Percentiles rank a stretch among this genome's conserved stretches.
Conservation (phyloP, 2,329 filamentous ascomycete genomes). For the Bipolaris gigantea region DNA sequence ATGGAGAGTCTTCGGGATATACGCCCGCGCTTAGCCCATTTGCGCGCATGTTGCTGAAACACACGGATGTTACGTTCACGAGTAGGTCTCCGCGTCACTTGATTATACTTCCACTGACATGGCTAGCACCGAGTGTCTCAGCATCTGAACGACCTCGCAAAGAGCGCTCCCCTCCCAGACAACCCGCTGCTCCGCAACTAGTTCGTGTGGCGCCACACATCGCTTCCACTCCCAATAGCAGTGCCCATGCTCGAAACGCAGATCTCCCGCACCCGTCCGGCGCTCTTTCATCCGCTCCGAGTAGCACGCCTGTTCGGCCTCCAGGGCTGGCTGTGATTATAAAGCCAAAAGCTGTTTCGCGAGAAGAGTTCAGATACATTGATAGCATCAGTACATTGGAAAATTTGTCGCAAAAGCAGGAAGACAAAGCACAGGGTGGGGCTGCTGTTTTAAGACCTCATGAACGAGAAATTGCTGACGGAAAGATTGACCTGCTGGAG, state of each 20-base stretch:
- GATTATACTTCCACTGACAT: conserved; percentile 15
- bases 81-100: conserved; percentile 22
- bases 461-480: conserved; percentile 78
- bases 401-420: conserved; percentile 54
- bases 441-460: conserved; percentile 67
- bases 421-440: conserved; percentile 57
- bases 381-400: conserved; percentile 41
- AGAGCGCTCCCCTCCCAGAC: conserved; percentile 11
- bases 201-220: conserved; percentile 12
- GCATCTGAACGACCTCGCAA: conserved; percentile 16
- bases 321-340: conserved; percentile 53
- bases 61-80: conserved; percentile 43
- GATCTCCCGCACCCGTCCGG: conserved; percentile 18
- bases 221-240: conserved; percentile 15
- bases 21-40: conserved; percentile 53
- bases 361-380: conserved; percentile 47
- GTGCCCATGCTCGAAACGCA: conserved; percentile 18
- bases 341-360: conserved; percentile 48
- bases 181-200: conserved; percentile 16
- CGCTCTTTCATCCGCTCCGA: conserved; percentile 17
- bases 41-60: conserved; percentile 56
- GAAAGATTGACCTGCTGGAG: conserved; percentile 70
- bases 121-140: conserved; percentile 19
- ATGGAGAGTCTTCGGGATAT: conserved; percentile 23
- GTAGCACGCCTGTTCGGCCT: conserved; percentile 22